Percentiles rank a stretch among this genome's conserved stretches.
These are phyloP conservation scores for Chlamydomonas eustigma DNA, from an alignment of 139 green algal species.

Conservation along the genomic window DNA sequence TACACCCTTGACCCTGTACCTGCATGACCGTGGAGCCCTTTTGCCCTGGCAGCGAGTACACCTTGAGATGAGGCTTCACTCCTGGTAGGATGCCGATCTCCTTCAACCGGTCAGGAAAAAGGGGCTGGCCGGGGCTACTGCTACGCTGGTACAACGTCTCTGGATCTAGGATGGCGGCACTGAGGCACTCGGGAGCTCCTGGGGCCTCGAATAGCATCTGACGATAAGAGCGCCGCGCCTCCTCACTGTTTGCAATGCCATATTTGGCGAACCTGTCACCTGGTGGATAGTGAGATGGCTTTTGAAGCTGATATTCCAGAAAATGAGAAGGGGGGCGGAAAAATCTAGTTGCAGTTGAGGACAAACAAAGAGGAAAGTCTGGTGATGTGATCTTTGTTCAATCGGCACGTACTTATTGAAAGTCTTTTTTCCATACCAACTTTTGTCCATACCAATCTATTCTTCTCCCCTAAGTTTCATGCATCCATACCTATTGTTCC, in stretches of 20 bases:
- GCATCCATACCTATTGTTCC: slow-evolving; percentile 34
- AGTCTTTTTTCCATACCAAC: too few relatives aligned
- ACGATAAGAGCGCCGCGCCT: slow-evolving; percentile 14
- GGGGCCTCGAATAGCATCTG: slow-evolving; percentile 45
- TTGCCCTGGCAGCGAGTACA: slow-evolving; percentile 46
- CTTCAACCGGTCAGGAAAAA: slow-evolving; percentile 41
- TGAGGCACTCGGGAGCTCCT: slow-evolving; percentile 42
- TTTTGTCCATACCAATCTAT: too few relatives aligned
- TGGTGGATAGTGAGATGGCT: neutral
- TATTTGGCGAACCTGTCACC: slow-evolving; percentile 28
- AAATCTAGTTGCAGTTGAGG: neutral
- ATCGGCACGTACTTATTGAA: too few relatives aligned
- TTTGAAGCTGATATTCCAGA: neutral
- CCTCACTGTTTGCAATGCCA: slow-evolving; percentile 43
- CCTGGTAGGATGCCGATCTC: slow-evolving; percentile 46
- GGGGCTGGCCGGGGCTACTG: neutral
- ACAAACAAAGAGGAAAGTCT: neutral
- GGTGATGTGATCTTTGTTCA: neutral
- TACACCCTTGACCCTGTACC: too few relatives aligned
- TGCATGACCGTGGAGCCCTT: slow-evolving; percentile 44
- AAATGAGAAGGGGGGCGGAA: slow-evolving; percentile 6
- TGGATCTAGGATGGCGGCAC: slow-evolving; percentile 50
- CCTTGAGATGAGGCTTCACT: slow-evolving; percentile 53
- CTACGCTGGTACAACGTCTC: slow-evolving; percentile 54
- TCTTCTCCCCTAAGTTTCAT: too few relatives aligned